phyloP scores from a whole-genome alignment of 495 filamentous ascomycete genomes.

The Jackrogersella multiformis region DNA sequence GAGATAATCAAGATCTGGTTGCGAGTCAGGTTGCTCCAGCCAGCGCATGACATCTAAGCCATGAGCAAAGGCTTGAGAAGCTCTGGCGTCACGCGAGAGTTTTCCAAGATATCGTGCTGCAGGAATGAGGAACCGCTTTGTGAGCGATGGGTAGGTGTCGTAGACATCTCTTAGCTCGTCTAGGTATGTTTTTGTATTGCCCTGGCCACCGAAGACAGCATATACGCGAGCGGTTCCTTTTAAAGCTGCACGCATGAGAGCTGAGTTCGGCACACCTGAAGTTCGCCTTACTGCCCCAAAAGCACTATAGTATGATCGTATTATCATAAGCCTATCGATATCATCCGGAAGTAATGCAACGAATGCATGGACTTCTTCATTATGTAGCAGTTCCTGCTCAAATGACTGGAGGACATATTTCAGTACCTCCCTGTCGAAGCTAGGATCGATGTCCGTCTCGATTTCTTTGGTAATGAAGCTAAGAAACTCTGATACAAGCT shows the following conservation, averaged over 20 bases:
- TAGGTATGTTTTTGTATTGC: constrained; percentile 92
- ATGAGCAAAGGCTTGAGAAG: constrained; percentile 85
- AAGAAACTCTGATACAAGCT: constrained; percentile 82
- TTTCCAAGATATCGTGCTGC: constrained; percentile 74
- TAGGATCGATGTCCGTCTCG: constrained; percentile 78
- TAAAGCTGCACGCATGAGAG: constrained; percentile 77
- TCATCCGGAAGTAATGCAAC: constrained; percentile 74
- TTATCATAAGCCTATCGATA: constrained; percentile 77
- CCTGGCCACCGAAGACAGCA: constrained; percentile 85
- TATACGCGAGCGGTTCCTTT: constrained; percentile 77
- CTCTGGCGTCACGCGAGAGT: constrained; percentile 77
- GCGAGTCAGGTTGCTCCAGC: constrained; percentile 78
- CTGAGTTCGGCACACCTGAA: constrained; percentile 80
- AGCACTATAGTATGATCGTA: constrained; percentile 80
- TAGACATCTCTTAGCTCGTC: constrained; percentile 84
- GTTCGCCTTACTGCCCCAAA: constrained; percentile 74
- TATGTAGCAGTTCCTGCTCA: constrained; percentile 79
- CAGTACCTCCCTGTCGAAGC: constrained; percentile 76
- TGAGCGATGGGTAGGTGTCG: constrained; percentile 78
- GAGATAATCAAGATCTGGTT: constrained; percentile 92
- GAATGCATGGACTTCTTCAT: constrained; percentile 86
- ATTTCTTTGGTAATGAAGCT: constrained; percentile 77
- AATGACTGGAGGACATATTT: constrained; percentile 82
- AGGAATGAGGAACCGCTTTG: constrained; percentile 74
- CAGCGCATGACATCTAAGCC: constrained; percentile 85